Evolutionary conservation across 345 rosid genomes (phyloP).

Genomic region (Zanthoxylum bungeanum): DNA sequence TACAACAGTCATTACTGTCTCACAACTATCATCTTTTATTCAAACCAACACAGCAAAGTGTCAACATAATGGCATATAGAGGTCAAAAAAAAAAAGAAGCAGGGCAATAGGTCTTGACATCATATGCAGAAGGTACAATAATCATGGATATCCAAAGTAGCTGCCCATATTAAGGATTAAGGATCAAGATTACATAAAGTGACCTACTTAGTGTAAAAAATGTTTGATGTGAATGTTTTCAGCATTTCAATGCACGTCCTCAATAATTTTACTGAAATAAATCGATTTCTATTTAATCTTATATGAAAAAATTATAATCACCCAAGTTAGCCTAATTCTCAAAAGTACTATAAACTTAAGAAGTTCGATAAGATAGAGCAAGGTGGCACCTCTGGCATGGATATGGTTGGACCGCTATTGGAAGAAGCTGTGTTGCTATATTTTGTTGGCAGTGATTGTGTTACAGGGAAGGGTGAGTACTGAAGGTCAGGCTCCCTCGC

Average conservation of each 20-base stretch:
- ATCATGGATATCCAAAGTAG: neutral
- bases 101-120: neutral
- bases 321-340: neutral
- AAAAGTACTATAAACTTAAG: neutral
- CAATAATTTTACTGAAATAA: neutral
- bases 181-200: neutral
- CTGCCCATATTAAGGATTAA: too few species aligned
- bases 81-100: neutral
- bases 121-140: too few species aligned
- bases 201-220: neutral
- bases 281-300: neutral
- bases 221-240: neutral
- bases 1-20: too few species aligned
- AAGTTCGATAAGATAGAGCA: neutral
- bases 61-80: too few species aligned
- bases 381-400: slow-evolving; percentile 71
- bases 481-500: slow-evolving; percentile 81
- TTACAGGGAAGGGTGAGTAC: slow-evolving; percentile 70
- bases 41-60: too few species aligned
- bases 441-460: slow-evolving; percentile 68
- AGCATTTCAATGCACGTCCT: neutral
- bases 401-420: slow-evolving; percentile 59
- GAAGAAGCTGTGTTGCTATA: slow-evolving; percentile 64
- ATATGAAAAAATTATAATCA: too few species aligned
- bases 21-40: too few species aligned